Base-by-base conservation (phyloP, 257 asterid species). In the Prunella vulgaris region DNA sequence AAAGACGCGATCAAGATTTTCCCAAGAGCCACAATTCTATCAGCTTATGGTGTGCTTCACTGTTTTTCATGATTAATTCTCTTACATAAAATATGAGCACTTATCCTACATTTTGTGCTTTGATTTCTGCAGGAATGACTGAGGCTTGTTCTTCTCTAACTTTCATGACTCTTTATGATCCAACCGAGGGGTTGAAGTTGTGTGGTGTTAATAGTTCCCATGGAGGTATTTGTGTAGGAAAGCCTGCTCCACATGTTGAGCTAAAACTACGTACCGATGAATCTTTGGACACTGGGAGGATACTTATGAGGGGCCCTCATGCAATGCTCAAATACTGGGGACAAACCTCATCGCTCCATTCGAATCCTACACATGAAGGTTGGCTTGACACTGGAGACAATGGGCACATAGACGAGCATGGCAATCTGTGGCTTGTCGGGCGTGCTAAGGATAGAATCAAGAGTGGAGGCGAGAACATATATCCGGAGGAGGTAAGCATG, bases 301-400 rank as follows among this genome's bases (percentile, higher is more conserved):
- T 91, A 53, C 68, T 88, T 57, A 91, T 89, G 77, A 82, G 95
- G 76, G 97, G 97, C 14, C 90, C 95, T 10, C 97, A 90, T 77
- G 83, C 84, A 42, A 88, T 93, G 98, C 89, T 90, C 66, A 84
- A 79, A 24, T 93, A 90, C 70, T 93, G 97, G 97, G 96, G 85
- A 42, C 90, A 82, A 60, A 75, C 68, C 40, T 80, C n/a, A n/a
- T n/a, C n/a, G n/a, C n/a, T n/a, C n/a, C n/a, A n/a, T n/a, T n/a
- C 71, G 25, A 30, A 77, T 67, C 76, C 77, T 32, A 69, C 21
- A 10, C 44, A 49, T 57, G 85, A 75, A 56, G 82, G 81, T 33
- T 90, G 98, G 97, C 69, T 88, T 2, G 97, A 93, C 72, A 93
- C 98, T 1, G 98, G 97, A 71, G 98, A 93, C 65, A 79, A 88